Conservation (phyloP, 768 basidiomycete species). For the Amanita exitialis region DNA sequence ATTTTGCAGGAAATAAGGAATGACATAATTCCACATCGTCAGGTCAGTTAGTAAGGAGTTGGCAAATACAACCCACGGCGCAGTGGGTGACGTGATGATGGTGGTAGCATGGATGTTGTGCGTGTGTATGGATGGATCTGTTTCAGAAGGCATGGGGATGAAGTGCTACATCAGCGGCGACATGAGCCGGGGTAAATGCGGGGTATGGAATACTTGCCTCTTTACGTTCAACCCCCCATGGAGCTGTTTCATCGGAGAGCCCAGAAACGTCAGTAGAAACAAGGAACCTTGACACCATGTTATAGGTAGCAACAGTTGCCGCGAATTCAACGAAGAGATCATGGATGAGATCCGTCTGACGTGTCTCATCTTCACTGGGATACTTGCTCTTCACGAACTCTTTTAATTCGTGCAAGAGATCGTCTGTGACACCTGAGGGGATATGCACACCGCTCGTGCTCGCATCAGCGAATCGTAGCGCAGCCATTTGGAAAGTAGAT, state of each 20-base stretch:
- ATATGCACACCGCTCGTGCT: slow-evolving; percentile 41
- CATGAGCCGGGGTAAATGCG: background rate
- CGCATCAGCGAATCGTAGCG: slow-evolving; percentile 48
- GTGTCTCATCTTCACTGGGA: slow-evolving; percentile 1
- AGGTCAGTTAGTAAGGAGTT: slow-evolving; percentile 41
- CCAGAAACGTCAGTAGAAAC: slow-evolving; percentile 53
- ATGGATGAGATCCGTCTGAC: slow-evolving; percentile 19
- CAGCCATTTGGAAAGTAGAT: slow-evolving; percentile 37
- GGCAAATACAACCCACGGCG: slow-evolving; percentile 40
- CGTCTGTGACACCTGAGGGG: slow-evolving; percentile 26
- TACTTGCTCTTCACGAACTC: slow-evolving; percentile 10
- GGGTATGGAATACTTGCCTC: slow-evolving; percentile 21
- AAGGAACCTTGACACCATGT: slow-evolving; percentile 63
- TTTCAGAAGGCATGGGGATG: slow-evolving; percentile 24
- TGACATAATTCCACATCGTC: slow-evolving; percentile 35
- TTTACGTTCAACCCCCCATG: slow-evolving; percentile 38
- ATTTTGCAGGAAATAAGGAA: slow-evolving; percentile 27
- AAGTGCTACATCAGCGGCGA: slow-evolving; percentile 21
- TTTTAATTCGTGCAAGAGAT: slow-evolving; percentile 25
- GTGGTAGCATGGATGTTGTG: slow-evolving; percentile 34
- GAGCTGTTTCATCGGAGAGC: slow-evolving; percentile 30
- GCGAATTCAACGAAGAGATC: slow-evolving; percentile 46
- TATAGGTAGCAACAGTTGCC: slow-evolving; percentile 45
- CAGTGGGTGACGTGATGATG: slow-evolving; percentile 24
- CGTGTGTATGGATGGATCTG: slow-evolving; percentile 11